These are phyloP conservation scores for Penicillium sp. DNA, from an alignment of 2,329 filamentous ascomycete genomes.

Conservation along the genomic window DNA sequence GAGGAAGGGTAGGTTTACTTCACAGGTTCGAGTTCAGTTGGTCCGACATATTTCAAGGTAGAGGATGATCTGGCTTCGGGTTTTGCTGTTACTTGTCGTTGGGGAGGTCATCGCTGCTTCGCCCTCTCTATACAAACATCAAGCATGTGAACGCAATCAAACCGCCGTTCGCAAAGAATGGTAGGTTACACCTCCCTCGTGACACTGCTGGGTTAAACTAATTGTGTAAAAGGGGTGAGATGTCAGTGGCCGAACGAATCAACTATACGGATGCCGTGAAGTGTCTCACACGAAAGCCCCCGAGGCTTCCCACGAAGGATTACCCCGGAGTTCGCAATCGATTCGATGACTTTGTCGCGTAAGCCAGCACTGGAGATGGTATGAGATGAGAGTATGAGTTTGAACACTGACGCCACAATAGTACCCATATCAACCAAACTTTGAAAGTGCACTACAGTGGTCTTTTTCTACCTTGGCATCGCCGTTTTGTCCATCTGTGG, in stretches of 20 bases:
- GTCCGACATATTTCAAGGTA: background rate
- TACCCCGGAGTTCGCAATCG: constrained; percentile 32
- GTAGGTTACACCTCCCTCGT: constrained; percentile 5
- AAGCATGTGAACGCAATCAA: background rate
- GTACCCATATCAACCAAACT: constrained; percentile 34
- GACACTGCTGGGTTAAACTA: background rate
- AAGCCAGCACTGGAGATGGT: background rate
- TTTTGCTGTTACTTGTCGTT: background rate
- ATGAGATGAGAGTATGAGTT: background rate
- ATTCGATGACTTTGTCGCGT: constrained; percentile 36
- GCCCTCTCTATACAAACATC: background rate
- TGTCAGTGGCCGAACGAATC: constrained; percentile 21
- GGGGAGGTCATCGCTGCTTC: background rate
- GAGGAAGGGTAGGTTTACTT: background rate
- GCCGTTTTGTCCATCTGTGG: constrained; percentile 33
- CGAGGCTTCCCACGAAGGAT: constrained; percentile 20
- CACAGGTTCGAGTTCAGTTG: too few relatives aligned
- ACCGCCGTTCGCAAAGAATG: constrained; percentile 19
- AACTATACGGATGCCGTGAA: constrained; percentile 30
- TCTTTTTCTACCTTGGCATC: constrained; percentile 38
- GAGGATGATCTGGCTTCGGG: background rate
- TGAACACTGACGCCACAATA: background rate
- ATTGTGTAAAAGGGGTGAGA: constrained; percentile 21
- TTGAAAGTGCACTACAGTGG: constrained; percentile 26
- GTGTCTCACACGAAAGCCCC: constrained; percentile 25